Conservation (phyloP, 352 stramenopile genomes). For the Globisporangium lucens region DNA sequence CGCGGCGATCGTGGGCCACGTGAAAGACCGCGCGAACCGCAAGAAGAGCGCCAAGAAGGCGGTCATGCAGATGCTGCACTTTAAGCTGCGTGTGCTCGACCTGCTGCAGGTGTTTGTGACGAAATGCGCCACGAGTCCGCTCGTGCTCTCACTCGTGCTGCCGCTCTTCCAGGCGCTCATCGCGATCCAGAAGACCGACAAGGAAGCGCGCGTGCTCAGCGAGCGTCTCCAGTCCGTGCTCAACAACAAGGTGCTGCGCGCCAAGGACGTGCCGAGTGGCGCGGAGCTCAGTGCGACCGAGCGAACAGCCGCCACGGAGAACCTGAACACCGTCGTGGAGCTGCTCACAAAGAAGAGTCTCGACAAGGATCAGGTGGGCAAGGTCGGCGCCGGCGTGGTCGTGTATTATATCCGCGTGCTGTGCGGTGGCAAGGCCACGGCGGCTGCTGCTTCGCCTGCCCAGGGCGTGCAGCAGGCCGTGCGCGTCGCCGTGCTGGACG, state of each 20-base stretch:
- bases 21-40: conserved; percentile 63
- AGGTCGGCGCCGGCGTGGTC: conserved; percentile 53
- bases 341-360: conserved; percentile 46
- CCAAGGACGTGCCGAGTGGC: conserved; percentile 44
- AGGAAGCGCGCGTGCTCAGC: conserved; percentile 68
- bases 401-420: conserved; percentile 64
- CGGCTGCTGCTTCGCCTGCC: neutral
- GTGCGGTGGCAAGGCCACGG: conserved; percentile 11
- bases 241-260: conserved; percentile 60
- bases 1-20: conserved; percentile 75
- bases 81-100: conserved; percentile 82
- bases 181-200: conserved; percentile 49
- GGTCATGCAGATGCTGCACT: conserved; percentile 72
- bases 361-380: conserved; percentile 62
- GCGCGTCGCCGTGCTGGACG: conserved; percentile 31
- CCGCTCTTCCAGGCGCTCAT: conserved; percentile 63
- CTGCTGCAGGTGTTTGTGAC: conserved; percentile 70
- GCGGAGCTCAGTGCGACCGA: conserved; percentile 8
- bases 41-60: conserved; percentile 76
- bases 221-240: conserved; percentile 70
- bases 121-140: conserved; percentile 23
- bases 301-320: conserved; percentile 18
- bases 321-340: conserved; percentile 36
- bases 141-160: conserved; percentile 48
- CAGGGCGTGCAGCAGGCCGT: conserved; percentile 28